These are phyloP conservation scores for Phialophora macrospora DNA, from an alignment of 2,329 filamentous ascomycete species.

Conservation along the genomic window DNA sequence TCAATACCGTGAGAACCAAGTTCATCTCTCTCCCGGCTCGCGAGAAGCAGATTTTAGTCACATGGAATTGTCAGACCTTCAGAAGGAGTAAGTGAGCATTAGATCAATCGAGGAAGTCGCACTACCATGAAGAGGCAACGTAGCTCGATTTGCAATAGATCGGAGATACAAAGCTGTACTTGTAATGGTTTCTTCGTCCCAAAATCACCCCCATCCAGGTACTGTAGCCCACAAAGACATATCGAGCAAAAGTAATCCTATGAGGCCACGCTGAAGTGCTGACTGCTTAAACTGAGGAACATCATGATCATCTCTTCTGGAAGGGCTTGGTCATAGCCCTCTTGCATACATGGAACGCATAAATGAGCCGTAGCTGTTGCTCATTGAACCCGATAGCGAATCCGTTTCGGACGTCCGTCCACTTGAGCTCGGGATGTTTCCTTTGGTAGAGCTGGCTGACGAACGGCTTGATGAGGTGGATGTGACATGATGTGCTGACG, in stretches of 20 bases:
- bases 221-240: neutral
- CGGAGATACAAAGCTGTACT: neutral
- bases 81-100: neutral
- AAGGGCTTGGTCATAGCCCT: neutral
- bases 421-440: neutral
- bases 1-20: too few species aligned
- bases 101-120: neutral
- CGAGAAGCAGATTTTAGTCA: too few species aligned
- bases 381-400: conserved; percentile 20
- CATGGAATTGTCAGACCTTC: neutral
- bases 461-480: conserved; percentile 5
- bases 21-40: too few species aligned
- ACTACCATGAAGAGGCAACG: neutral
- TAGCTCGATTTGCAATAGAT: neutral
- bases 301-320: neutral
- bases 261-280: neutral
- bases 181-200: neutral
- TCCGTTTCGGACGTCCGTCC: conserved; percentile 3
- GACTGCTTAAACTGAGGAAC: neutral
- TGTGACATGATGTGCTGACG: conserved; percentile 9
- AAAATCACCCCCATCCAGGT: neutral
- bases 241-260: neutral
- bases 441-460: neutral
- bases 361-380: conserved; percentile 22
- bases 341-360: conserved; percentile 19